Evolutionary conservation across 805 yeast species (phyloP).

Genomic region (Candida andamanensis): DNA sequence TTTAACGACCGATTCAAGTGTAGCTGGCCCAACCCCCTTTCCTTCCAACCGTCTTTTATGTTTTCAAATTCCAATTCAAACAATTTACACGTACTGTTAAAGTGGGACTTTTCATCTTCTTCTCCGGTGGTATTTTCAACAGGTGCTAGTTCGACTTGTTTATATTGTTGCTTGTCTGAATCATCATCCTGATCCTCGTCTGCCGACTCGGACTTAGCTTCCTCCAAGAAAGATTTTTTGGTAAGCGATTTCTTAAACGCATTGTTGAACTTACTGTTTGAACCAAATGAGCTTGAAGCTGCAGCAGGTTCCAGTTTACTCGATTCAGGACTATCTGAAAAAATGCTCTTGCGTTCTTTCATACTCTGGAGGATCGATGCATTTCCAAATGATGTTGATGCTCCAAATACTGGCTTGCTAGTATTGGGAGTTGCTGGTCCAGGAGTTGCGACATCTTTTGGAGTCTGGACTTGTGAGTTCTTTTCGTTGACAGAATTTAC

Average conservation of each 20-base stretch:
- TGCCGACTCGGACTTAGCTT: constrained; percentile 15
- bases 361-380: constrained; percentile 18
- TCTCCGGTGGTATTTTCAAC: constrained; percentile 79
- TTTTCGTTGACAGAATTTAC: constrained; percentile 10
- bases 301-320: constrained; percentile 2
- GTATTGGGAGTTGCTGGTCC: constrained; percentile 3
- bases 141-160: constrained; percentile 35
- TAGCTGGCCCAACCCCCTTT: constrained; percentile 85
- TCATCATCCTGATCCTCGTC: constrained; percentile 3
- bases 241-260: constrained; percentile 50
- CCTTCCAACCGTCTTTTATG: constrained; percentile 85
- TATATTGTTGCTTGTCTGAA: constrained; percentile 18
- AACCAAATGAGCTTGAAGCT: constrained; percentile 34
- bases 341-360: constrained; percentile 21
- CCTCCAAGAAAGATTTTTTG: constrained; percentile 57
- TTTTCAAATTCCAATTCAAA: constrained; percentile 67
- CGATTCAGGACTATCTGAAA: constrained; percentile 17
- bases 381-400: constrained; percentile 37
- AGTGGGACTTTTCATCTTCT: constrained; percentile 71
- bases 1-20: constrained; percentile 58
- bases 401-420: constrained; percentile 31
- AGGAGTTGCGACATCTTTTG: constrained; percentile 6
- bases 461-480: constrained; percentile 3
- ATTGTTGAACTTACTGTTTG: constrained; percentile 43
- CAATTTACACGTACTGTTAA: constrained; percentile 69